Base-by-base conservation (phyloP, 108 stramenopile species). In the Cyclotella sp. region DNA sequence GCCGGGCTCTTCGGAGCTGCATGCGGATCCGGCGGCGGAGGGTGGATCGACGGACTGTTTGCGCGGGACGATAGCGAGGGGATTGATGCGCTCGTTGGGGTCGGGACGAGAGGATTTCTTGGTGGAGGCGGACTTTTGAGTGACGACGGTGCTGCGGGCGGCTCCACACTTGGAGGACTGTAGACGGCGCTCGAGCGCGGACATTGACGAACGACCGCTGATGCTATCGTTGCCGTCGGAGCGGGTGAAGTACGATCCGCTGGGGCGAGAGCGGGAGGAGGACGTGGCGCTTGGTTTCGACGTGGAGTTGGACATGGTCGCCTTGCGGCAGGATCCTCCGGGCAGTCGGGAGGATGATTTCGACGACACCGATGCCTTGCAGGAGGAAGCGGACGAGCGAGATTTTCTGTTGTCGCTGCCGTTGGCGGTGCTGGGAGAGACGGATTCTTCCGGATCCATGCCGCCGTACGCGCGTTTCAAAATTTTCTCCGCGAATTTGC, bases 181-280 rank as follows among this genome's bases (percentile, higher is more conserved):
- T n/a, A n/a, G n/a, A n/a, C n/a, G n/a, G n/a, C n/a, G n/a, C n/a
- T n/a, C n/a, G n/a, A n/a, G n/a, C n/a, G n/a, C n/a, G n/a, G n/a
- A n/a, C n/a, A n/a, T n/a, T n/a, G n/a, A n/a, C n/a, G n/a, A n/a
- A 30, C 58, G 58, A 8, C 58, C 58, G 14, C 24, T 27, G 45
- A 67, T 67, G 66, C 66, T 44, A 47, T 24, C 43, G 66, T 47
- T 67, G 66, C 24, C 66, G 66, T 28, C 14, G 45, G 18, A 9
- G 18, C 66, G 66, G 4, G 3, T 26, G 24, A 24, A 9, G 47
- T 15, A 44, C 7, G 46, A 49, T 45, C 27, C 3, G 34, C 24
- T 21, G 47, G 6, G 14, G 27, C 14, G 26, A 26, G 41, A 15
- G 63, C 19, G 15, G 63, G 16, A 16, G 42, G 63, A 43, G 9